Evolutionary conservation across 2,329 filamentous ascomycete genomes (phyloP), one percentile per base, ranked within the genome.

Genomic region (Aphanoascus verrucosus): DNA sequence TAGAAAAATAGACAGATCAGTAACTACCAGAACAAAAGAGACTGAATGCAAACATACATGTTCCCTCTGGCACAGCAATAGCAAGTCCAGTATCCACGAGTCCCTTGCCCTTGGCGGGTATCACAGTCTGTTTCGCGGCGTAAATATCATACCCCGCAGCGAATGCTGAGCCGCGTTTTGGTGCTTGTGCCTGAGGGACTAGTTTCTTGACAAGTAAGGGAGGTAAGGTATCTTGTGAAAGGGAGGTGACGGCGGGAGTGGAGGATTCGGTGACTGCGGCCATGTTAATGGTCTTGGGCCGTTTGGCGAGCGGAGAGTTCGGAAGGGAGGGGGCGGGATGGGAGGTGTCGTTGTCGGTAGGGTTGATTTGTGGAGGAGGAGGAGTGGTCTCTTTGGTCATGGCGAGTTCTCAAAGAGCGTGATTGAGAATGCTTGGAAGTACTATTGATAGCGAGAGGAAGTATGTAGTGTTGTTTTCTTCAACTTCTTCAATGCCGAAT

Each of bases 131-230:
- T 64, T 81, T 81, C 1, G 88, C 80, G 49, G 76, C 85, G 72
- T 96, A 97, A 55, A 98, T 67, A 70, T 98, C 93, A 73, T 97
- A 97, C 35, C 93, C 93, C 1, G 93, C 93, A 0, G 93, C 88
- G 65, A 87, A 90, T 50, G 83, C 85, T 60, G 87, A 94, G 60
- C 93, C 93, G 53, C 91, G 83, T 0, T 88, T 97, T 9, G 93
- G 93, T 20, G 90, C 77, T 45, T 79, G 80, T n/a, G 85, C 93
- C 58, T 84, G 82, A 37, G 82, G 75, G 7, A 85, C 85, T 55
- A 97, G 83, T 71, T 94, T 89, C 78, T 96, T 91, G 72, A 98
- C 83, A 57, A 88, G 80, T 49, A 95, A 78, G 2, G 84, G 74
- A n/a, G 83, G 82, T 34, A 68, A 60, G 2, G 70, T 52, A 20